Conservation (phyloP, 768 basidiomycete species). For the Strobilomyces dryophilus region DNA sequence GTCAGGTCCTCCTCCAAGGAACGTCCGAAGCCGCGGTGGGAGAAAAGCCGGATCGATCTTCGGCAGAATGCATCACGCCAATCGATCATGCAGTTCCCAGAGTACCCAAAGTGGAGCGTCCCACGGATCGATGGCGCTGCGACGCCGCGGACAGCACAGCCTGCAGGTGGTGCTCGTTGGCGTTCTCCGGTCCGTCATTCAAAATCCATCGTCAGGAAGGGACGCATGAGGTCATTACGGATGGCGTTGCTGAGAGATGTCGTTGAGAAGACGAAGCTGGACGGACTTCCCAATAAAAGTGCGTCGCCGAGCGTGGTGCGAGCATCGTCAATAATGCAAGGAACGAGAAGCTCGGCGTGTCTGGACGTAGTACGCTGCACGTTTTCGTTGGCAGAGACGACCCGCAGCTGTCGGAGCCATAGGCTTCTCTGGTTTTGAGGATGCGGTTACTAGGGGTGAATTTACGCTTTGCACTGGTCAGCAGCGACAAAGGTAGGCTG, state of each 20-base stretch:
- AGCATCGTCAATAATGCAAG: background rate
- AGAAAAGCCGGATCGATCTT: constrained; percentile 21
- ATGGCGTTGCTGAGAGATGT: too few species aligned
- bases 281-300: too few species aligned
- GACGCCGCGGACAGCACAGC: constrained; percentile 54
- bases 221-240: too few species aligned
- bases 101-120: constrained; percentile 43
- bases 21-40: constrained; percentile 14
- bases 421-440: too few species aligned
- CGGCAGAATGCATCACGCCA: constrained; percentile 44
- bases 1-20: constrained; percentile 26
- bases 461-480: too few species aligned
- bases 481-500: constrained; percentile 1
- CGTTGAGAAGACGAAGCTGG: too few species aligned
- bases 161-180: constrained; percentile 58
- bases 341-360: background rate
- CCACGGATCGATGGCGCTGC: constrained; percentile 39
- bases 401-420: background rate
- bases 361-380: background rate
- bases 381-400: background rate
- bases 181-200: too few species aligned
- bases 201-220: too few species aligned
- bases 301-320: background rate
- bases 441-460: too few species aligned
- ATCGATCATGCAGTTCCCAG: constrained; percentile 75